A percentile compares a stretch with the other conserved stretches of the same genome.
Evolutionary conservation across 2,329 filamentous ascomycete species (phyloP).

Genomic region (Helminthosporium solani): DNA sequence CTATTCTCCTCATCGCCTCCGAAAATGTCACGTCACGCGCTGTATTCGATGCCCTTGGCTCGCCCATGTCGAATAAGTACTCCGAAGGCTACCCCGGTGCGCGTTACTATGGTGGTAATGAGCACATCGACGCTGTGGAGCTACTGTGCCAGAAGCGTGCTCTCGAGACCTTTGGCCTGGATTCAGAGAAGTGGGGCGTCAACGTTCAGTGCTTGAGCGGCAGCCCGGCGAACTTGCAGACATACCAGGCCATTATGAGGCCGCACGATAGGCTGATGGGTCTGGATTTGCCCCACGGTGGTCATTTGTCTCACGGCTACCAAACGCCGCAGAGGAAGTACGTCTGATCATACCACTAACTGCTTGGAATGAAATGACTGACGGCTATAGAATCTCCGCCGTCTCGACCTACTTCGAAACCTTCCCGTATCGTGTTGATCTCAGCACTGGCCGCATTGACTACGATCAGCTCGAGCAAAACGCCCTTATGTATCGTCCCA

Average conservation of each 20-base stretch:
- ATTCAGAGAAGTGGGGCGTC: slow-evolving; percentile 88
- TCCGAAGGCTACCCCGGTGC: slow-evolving; percentile 97
- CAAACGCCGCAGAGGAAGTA: slow-evolving; percentile 92
- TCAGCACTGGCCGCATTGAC: slow-evolving; percentile 89
- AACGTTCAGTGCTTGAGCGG: slow-evolving; percentile 88
- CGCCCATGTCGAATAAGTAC: slow-evolving; percentile 79
- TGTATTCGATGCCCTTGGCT: slow-evolving; percentile 53
- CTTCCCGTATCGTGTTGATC: slow-evolving; percentile 87
- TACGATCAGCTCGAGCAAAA: slow-evolving; percentile 88
- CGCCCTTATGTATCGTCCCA: slow-evolving; percentile 86
- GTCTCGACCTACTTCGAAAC: slow-evolving; percentile 99
- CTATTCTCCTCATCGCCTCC: slow-evolving; percentile 66
- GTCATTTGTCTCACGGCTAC: slow-evolving; percentile 95
- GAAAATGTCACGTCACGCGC: slow-evolving; percentile 44
- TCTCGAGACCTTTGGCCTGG: slow-evolving; percentile 80
- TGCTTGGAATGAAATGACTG: slow-evolving; percentile 13
- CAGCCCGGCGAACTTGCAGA: slow-evolving; percentile 94
- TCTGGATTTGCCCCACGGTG: slow-evolving; percentile 89
- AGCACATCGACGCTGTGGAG: slow-evolving; percentile 92
- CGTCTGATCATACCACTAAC: slow-evolving; percentile 33
- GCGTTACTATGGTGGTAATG: slow-evolving; percentile 94
- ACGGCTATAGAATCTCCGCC: slow-evolving; percentile 72
- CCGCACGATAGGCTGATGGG: slow-evolving; percentile 97
- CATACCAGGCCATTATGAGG: slow-evolving; percentile 96
- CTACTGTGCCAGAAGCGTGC: slow-evolving; percentile 87